Evolutionary conservation across 106 monocot species (phyloP), one percentile per base, ranked within the genome.

Genomic region (Xerophyta viscosa): DNA sequence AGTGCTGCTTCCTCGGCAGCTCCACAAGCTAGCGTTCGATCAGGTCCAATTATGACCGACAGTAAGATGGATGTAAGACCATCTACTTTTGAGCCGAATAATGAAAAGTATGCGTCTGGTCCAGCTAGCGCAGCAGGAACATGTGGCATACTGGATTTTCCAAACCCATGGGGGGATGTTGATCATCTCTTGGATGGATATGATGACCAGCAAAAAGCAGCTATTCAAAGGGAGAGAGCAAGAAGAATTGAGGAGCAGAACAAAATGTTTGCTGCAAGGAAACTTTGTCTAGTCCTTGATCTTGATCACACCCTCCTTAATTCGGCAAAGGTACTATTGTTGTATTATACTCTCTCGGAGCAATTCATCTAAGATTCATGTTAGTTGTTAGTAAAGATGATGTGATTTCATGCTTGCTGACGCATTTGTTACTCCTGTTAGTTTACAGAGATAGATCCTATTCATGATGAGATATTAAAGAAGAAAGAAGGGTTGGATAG

Each of bases 241-340:
- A 90, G 90, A 74, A 85, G 98, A 52, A 98, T 98, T 33, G 71
- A 64, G 25, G 98, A 98, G 41, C 98, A 98, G 60, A 86, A 76
- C 31, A 86, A 86, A 68, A 90, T 98, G 98, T 86, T 93, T 74
- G 68, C 76, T 52, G 68, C 66, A 0, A 20, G 66, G 54, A 86
- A 80, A 48, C 76, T 98, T 18, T 90, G 86, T 57, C 79, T 98
- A 33, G 98, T 98, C 6, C 77, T 98, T 37, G 98, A 98, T 74
- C 65, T 98, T 24, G 98, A 98, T 79, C 98, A 98, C 50, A 98
- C 98, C 22, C 90, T 98, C 24, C 86, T 98, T 12, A 98, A 98
- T 77, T 98, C 98, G 24, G 96, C 96, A 37, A 96, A 88, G 88
- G 94, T 96, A 82, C 31, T 60, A 17, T n/a, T n/a, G n/a, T n/a